These are phyloP conservation scores for Xylariaceae sp. DNA, from an alignment of 2,329 filamentous ascomycete genomes.

Conservation along the genomic window DNA sequence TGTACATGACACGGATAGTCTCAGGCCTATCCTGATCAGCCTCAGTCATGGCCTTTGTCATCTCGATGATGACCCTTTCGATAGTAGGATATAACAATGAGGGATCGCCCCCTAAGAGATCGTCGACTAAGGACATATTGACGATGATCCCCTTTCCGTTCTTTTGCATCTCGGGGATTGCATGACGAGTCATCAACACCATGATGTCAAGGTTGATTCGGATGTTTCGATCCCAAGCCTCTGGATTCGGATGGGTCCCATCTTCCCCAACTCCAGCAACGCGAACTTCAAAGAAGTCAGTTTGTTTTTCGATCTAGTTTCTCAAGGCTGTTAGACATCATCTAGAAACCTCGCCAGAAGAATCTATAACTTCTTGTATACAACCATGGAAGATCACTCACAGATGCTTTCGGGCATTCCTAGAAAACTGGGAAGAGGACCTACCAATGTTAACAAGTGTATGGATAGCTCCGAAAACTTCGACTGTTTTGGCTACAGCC, in stretches of 20 bases:
- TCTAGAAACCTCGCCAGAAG: too few species aligned
- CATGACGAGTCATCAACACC: conserved; percentile 43
- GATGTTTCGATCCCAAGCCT: conserved; percentile 43
- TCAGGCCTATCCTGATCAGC: conserved; percentile 30
- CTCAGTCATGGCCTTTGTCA: conserved; percentile 34
- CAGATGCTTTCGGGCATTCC: too few species aligned
- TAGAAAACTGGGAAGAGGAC: too few species aligned
- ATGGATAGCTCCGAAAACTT: conserved; percentile 36
- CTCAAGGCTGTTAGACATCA: too few species aligned
- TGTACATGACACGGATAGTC: conserved; percentile 33
- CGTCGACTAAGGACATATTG: conserved; percentile 46
- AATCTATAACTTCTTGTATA: too few species aligned
- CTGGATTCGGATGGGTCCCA: conserved; percentile 39
- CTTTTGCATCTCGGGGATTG: conserved; percentile 45
- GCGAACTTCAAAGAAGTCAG: too few species aligned
- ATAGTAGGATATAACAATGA: conserved; percentile 43
- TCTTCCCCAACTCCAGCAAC: conserved; percentile 44
- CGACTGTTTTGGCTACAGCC: conserved; percentile 33
- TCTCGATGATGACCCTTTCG: conserved; percentile 43
- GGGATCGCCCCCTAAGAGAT: conserved; percentile 39
- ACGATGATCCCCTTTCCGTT: conserved; percentile 44
- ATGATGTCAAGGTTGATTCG: conserved; percentile 46
- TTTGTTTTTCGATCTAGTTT: too few species aligned
- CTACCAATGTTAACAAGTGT: conserved; percentile 41
- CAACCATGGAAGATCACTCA: too few species aligned